These are phyloP conservation scores for Pseudonitzschia delicatissima DNA, from an alignment of 108 stramenopile species.

Conservation along the genomic window DNA sequence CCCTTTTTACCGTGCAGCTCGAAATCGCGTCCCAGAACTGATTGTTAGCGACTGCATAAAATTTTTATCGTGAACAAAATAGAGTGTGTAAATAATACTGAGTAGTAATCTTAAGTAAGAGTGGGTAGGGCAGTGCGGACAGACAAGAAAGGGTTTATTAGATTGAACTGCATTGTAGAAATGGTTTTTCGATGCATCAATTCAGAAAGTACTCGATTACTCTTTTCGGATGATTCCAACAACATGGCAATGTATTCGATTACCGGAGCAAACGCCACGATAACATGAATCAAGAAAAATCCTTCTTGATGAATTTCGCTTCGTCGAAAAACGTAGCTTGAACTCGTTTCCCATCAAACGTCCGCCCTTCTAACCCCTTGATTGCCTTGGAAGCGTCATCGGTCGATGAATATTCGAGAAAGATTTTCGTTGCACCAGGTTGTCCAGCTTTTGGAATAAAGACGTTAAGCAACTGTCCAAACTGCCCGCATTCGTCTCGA, in stretches of 20 bases:
- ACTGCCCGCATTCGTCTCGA: conserved; percentile 87
- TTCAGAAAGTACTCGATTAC: not conserved
- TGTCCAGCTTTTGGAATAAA: conserved; percentile 76
- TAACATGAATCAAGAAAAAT: conserved; percentile 10
- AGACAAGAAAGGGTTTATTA: conserved; percentile 1
- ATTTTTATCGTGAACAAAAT: no score
- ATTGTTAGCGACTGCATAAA: no score
- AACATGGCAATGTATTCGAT: not conserved
- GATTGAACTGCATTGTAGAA: not conserved
- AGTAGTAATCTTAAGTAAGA: not conserved
- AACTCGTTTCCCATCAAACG: conserved; percentile 84
- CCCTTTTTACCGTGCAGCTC: no score
- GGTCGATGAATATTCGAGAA: conserved; percentile 69
- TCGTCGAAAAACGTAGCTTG: conserved; percentile 71
- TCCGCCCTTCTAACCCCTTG: conserved; percentile 67
- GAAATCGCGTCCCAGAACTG: no score
- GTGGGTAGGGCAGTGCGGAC: not conserved
- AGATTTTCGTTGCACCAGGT: conserved; percentile 75
- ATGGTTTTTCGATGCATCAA: not conserved
- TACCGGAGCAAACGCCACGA: not conserved
- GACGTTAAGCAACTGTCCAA: conserved; percentile 79
- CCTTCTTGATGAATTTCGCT: conserved; percentile 58
- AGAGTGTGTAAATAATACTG: no score
- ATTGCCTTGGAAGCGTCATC: conserved; percentile 80
- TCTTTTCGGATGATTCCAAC: not conserved